Base-by-base conservation (phyloP, 345 rosid genomes). In the Triadica sebifera region DNA sequence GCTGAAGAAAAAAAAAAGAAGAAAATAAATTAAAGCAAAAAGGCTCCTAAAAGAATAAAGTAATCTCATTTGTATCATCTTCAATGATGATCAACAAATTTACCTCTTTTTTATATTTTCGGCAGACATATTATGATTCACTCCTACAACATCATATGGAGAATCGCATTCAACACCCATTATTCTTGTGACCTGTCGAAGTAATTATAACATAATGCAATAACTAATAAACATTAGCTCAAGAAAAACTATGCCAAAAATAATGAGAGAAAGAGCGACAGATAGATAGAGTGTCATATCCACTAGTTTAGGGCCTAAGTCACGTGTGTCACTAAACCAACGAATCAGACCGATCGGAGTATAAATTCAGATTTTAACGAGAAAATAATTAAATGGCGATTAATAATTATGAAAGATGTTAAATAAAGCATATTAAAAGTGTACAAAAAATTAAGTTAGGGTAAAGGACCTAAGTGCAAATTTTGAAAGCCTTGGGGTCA, bases 41-140 rank as follows among this genome's bases (percentile, higher is more conserved):
- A 22, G 34, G 34, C 34, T 29, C 34, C 34, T 29, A 2, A 13
- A 61, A 12, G 3, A 60, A 60, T 6, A n/a, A n/a, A n/a, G n/a
- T n/a, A n/a, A 68, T 55, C 25, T 60, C 19, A 68, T 49, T 75
- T 34, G 16, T 6, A 60, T 53, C 39, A 7, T 4, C 63, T 3
- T 51, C 37, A 67, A 52, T 22, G 57, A 64, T 37, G 52, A 19
- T 20, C 25, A 65, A 79, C 41, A 84, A 63, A 45, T 76, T 74
- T 80, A 94, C 98, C 86, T 89, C 85, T 94, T 94, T 88, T 94
- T 94, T 84, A 92, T 78, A 61, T 89, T 89, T 45, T 91, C 93
- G 8, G 88, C 78, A 57, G 92, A 67, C 89, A 87, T 92, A 19
- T 85, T 91, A 22, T 82, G 87, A 77, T 89, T 89, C 57, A 84